Evolutionary conservation across 441 rosid genomes (phyloP), one percentile per base, ranked within the genome.

Genomic region (Biscutella auriculata): DNA sequence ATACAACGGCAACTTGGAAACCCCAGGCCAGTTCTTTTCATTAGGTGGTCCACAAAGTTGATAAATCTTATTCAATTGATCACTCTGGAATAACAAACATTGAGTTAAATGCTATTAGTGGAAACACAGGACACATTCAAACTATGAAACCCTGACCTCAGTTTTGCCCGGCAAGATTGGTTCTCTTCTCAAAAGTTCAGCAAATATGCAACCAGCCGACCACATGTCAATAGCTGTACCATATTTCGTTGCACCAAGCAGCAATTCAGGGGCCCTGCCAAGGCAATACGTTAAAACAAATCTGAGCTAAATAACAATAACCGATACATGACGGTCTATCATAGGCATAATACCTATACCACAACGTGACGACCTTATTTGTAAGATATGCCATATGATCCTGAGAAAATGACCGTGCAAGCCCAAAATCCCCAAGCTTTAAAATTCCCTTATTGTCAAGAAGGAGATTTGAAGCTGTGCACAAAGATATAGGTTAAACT

Each of bases 141-240:
- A 57, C 6, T 9, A 62, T 77, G 78, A 61, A 60, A 30, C 26
- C 2, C 77, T 69, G 36, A 77, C 96, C 96, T 85, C 98, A 51
- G 81, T 82, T 77, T 88, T 82, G 30, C 95, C 96, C 7, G 93
- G 88, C 53, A 91, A 82, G 60, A 88, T 91, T 19, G 98, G 96
- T 76, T 91, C 88, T 57, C 85, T 95, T 49, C 79, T 79, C 63
- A 91, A 69, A 47, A 91, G 96, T 91, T 91, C 98, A 17, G 95
- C 96, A 79, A 91, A 87, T 59, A 91, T 88, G 57, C 96, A 91
- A 55, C 98, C 96, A 57, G 88, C 96, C 28, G 95, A 91, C 98
- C 98, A 91, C 98, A 91, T 91, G 60, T 91, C 98, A 75, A 91
- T 87, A 10, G 95, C 93, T 41, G 98, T 95, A 62, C 98, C 98